Conservation (phyloP, 2,329 filamentous ascomycete genomes). For the Beauveria sp. region DNA sequence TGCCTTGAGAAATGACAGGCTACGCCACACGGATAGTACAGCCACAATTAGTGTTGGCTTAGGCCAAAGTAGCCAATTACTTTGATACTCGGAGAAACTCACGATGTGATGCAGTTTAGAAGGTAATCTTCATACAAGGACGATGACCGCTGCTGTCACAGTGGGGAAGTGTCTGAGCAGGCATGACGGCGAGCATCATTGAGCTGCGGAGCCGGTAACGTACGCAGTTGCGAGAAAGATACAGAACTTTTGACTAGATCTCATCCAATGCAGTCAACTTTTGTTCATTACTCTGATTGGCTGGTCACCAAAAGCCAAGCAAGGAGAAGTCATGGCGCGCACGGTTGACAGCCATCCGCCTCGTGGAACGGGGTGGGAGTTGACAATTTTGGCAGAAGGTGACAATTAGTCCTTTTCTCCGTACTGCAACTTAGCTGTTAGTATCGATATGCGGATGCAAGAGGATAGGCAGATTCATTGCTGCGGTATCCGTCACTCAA, state of each 20-base stretch:
- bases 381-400: background rate
- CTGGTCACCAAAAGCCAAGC: no score
- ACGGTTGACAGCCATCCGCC: background rate
- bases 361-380: background rate
- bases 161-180: background rate
- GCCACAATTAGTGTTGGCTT: background rate
- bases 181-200: background rate
- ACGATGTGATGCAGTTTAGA: background rate
- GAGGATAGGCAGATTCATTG: background rate
- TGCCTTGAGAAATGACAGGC: background rate
- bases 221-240: background rate
- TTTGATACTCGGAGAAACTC: background rate
- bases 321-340: background rate
- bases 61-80: no score
- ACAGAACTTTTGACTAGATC: rapidly evolving
- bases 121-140: background rate
- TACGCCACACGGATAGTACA: background rate
- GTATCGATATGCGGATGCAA: background rate
- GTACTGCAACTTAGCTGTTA: no score
- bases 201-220: background rate
- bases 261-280: background rate
- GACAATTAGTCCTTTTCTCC: background rate
- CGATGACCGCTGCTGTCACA: background rate
- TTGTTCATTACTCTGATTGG: background rate
- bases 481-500: background rate